Conservation (phyloP, 306 rosid genomes). For the Gynostemma pentaphyllum region DNA sequence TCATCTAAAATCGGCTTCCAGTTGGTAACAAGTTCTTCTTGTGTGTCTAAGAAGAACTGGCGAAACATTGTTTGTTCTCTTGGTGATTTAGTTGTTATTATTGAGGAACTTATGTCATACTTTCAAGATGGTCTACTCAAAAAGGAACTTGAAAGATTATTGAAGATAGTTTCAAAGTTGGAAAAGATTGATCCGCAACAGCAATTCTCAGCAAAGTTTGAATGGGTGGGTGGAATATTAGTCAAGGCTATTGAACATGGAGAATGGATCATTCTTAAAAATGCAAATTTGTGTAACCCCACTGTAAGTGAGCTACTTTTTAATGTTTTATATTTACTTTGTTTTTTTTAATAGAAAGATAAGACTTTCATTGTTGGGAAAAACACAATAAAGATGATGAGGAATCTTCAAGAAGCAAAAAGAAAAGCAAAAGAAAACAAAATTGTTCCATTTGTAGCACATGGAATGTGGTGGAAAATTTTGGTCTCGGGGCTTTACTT, state of each 20-base stretch:
- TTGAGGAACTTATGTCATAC: slow-evolving; percentile 36
- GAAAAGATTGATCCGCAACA: slow-evolving; percentile 33
- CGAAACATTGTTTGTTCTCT: slow-evolving; percentile 37
- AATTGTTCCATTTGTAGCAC: too few relatives aligned
- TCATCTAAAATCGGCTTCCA: slow-evolving; percentile 29
- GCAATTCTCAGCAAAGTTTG: slow-evolving; percentile 57
- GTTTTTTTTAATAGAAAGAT: too few relatives aligned
- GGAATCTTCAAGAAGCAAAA: too few relatives aligned
- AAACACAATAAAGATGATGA: too few relatives aligned
- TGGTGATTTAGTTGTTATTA: slow-evolving; percentile 36
- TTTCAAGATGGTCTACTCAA: slow-evolving; percentile 22
- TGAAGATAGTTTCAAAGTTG: slow-evolving; percentile 43
- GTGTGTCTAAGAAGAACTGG: slow-evolving; percentile 31
- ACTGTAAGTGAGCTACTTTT: slow-evolving; percentile 38
- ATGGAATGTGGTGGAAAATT: too few relatives aligned
- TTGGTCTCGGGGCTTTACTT: too few relatives aligned
- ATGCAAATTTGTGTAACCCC: slow-evolving; percentile 92
- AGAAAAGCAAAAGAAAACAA: too few relatives aligned
- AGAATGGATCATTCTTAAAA: slow-evolving; percentile 88
- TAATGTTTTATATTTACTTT: not conserved
- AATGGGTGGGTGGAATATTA: slow-evolving; percentile 74
- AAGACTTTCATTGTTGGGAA: too few relatives aligned
- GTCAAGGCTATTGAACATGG: slow-evolving; percentile 83
- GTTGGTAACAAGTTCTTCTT: slow-evolving; percentile 22
- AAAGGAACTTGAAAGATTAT: slow-evolving; percentile 41